Conservation (phyloP, 345 rosid genomes). For the Mangifera indica region DNA sequence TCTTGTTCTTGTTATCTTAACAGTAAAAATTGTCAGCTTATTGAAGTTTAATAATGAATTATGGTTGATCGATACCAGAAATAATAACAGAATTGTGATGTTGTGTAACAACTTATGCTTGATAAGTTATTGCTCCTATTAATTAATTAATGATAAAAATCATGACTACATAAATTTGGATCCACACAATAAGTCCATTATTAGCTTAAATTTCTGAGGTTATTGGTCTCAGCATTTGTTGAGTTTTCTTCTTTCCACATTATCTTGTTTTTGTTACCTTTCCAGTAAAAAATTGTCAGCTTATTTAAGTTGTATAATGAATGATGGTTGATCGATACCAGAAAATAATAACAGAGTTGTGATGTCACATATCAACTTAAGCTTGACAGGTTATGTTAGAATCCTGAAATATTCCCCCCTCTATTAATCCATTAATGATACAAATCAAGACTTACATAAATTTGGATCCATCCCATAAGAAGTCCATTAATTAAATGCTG, state of each 20-base stretch:
- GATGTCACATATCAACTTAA: not conserved
- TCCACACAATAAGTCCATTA: not conserved
- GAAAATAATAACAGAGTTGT: not conserved
- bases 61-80: not conserved
- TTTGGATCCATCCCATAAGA: not conserved
- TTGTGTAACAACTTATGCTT: not conserved
- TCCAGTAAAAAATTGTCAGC: not conserved
- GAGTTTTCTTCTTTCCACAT: not conserved
- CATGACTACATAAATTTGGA: not conserved
- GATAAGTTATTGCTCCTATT: not conserved
- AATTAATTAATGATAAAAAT: no score
- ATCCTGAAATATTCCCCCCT: not conserved
- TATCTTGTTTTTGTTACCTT: no score
- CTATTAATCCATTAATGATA: not conserved
- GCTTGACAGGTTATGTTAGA: not conserved
- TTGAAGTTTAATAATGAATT: not conserved
- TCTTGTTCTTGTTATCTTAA: not conserved
- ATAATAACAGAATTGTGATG: not conserved
- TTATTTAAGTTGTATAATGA: not conserved
- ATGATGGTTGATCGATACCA: not conserved
- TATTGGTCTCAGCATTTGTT: not conserved
- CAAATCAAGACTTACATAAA: not conserved
- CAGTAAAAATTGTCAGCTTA: not conserved
- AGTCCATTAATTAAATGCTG: not conserved
- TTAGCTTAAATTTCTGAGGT: not conserved